Conservation (phyloP, 2,329 filamentous ascomycete species). For the Pseudocercospora crystallina region DNA sequence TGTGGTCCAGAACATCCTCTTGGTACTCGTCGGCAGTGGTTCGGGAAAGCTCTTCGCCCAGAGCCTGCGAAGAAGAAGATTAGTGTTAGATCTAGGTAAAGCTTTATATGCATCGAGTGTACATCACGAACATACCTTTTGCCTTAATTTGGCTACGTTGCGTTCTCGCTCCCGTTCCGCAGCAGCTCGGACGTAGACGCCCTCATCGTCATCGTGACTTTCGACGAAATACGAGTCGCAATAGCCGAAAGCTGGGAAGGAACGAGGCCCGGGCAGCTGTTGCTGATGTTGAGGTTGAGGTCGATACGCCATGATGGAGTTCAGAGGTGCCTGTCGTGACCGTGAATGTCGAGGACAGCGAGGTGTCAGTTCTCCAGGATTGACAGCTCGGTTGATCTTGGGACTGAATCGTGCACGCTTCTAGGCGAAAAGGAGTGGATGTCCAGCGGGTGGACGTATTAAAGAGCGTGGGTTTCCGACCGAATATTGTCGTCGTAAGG, state of each 20-base stretch:
- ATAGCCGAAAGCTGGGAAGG: slow-evolving; percentile 57
- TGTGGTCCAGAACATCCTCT: slow-evolving; percentile 90
- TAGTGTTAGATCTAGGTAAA: too few species aligned
- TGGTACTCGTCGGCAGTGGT: slow-evolving; percentile 86
- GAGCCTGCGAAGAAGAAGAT: slow-evolving; percentile 45
- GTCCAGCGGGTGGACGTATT: slow-evolving; percentile 42
- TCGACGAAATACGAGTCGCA: slow-evolving; percentile 71
- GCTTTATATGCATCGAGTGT: too few species aligned
- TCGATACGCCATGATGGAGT: slow-evolving; percentile 56
- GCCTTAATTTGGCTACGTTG: slow-evolving; percentile 75
- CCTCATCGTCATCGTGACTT: slow-evolving; percentile 56
- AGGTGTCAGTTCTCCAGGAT: slow-evolving; percentile 51
- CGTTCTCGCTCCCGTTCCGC: slow-evolving; percentile 74
- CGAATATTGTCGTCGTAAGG: slow-evolving; percentile 42
- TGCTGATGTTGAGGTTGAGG: slow-evolving; percentile 28
- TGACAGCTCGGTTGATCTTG: slow-evolving; percentile 36
- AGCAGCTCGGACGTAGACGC: slow-evolving; percentile 56
- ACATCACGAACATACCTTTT: slow-evolving; percentile 52
- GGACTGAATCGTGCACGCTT: slow-evolving; percentile 19
- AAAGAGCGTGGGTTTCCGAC: slow-evolving; percentile 52
- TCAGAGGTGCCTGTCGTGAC: slow-evolving; percentile 31
- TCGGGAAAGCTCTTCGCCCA: slow-evolving; percentile 84
- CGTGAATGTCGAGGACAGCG: slow-evolving; percentile 26
- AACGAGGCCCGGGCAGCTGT: slow-evolving; percentile 35
- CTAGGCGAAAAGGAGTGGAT: slow-evolving; percentile 42